Conservation (phyloP, 106 monocot genomes). For the Cymbidium sinense region DNA sequence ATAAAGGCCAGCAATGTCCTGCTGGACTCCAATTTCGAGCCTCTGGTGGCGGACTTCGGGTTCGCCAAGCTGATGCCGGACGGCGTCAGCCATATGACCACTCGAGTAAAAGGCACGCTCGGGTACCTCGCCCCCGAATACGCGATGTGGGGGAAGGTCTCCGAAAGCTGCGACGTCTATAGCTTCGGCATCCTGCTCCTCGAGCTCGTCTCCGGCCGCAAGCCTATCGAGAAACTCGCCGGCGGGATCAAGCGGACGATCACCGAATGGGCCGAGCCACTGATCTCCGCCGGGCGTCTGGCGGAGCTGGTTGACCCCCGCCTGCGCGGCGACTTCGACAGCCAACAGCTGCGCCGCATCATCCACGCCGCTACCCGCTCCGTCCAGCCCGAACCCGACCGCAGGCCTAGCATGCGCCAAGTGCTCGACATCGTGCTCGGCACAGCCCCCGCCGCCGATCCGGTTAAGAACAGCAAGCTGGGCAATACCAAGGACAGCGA, state of each 20-base stretch:
- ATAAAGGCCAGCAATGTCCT: slow-evolving; percentile 64
- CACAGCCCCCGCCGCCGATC: background rate
- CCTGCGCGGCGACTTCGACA: slow-evolving; percentile 13
- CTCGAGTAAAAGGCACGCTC: slow-evolving; percentile 29
- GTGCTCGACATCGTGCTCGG: slow-evolving; percentile 22
- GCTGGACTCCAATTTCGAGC: slow-evolving; percentile 28
- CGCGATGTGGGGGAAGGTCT: slow-evolving; percentile 41
- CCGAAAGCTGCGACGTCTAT: slow-evolving; percentile 38
- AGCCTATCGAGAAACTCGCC: slow-evolving; percentile 47
- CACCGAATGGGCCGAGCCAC: slow-evolving; percentile 49
- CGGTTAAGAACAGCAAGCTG: background rate
- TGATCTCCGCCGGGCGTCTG: slow-evolving; percentile 17
- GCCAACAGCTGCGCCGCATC: slow-evolving; percentile 7
- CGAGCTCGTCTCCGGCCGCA: slow-evolving; percentile 42
- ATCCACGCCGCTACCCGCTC: slow-evolving; percentile 25
- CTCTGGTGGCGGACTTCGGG: slow-evolving; percentile 35
- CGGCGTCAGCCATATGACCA: slow-evolving; percentile 35
- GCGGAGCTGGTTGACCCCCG: slow-evolving; percentile 31
- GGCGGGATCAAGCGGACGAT: slow-evolving; percentile 25
- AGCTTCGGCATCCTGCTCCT: slow-evolving; percentile 51
- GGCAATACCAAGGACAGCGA: background rate
- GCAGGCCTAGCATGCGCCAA: slow-evolving; percentile 27
- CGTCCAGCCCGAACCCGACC: slow-evolving; percentile 16
- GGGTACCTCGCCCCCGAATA: slow-evolving; percentile 41
- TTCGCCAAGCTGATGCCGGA: slow-evolving; percentile 39